Evolutionary conservation across 768 basidiomycete genomes (phyloP), one percentile per base, ranked within the genome.

Genomic region (Kwoniella dendrophila): DNA sequence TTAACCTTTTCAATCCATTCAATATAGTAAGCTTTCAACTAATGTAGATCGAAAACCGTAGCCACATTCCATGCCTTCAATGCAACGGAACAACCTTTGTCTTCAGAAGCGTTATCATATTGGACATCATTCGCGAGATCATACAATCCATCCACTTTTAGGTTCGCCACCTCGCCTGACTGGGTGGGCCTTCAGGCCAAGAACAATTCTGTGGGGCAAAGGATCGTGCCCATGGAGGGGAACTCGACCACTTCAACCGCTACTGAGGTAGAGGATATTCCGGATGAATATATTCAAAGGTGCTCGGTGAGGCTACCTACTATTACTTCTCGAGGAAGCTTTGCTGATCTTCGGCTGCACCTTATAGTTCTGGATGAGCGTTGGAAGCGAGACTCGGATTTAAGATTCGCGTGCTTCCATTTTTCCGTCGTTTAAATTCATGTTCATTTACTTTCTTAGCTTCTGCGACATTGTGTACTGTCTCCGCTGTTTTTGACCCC

Each of bases 91-190:
- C 56, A 59, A 27, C 63, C 54, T 4, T 52, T 64, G 16, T 57
- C 63, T 2, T 36, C 45, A 12, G 63, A 64, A 40, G 56, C 54
- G 7, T 48, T 44, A 7, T 51, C 48, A 20, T 64, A 64, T 57
- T 64, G 63, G 63, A 64, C 63, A 10, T 64, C 63, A 2, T 59
- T 64, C 34, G 36, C 54, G 8, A 34, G 63, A 12, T 20, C 49
- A 11, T 52, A 36, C 30, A 30, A 59, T 55, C 63, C 63, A 0
- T 64, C 63, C 8, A 52, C 47, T 16, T 12, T 44, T 33, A 59
- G 51, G 29, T 59, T 51, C 22, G 26, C 32, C n/a, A 11, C 38
- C 1, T 64, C 63, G 18, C 63, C 63, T 18, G 36, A 52, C 14
- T 64, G 63, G 63, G 32, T 51, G 5, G 54, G 34, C 26, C 34